phyloP scores from a whole-genome alignment of 345 rosid genomes.

The Syzygium grande region DNA sequence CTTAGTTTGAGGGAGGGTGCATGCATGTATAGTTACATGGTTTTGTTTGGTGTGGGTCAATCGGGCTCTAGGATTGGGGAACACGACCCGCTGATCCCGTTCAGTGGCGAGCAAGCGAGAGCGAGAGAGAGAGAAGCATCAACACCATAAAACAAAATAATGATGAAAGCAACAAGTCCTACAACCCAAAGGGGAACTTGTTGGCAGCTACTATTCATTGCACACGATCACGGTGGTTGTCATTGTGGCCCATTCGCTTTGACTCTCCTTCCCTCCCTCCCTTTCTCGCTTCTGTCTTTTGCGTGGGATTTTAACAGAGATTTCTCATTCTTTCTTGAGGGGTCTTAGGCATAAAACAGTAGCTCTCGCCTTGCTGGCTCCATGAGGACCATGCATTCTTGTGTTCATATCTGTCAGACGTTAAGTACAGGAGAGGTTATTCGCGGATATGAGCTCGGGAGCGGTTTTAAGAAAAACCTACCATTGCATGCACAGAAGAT shows the following conservation, averaged over 20 bases:
- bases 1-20: not conserved
- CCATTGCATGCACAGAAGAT: not conserved
- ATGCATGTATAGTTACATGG: not conserved
- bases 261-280: not conserved
- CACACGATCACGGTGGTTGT: conserved; percentile 1
- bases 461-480: not conserved
- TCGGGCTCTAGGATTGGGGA: not conserved
- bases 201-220: conserved; percentile 4
- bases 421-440: not conserved
- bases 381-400: not conserved
- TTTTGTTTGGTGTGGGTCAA: not conserved
- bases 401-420: not conserved
- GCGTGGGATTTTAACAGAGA: not conserved
- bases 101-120: not conserved
- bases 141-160: not conserved
- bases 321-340: not conserved
- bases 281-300: not conserved
- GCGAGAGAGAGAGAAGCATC: not conserved
- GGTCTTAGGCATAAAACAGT: not conserved
- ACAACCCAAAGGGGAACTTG: conserved; percentile 1
- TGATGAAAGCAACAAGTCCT: conserved; percentile 4
- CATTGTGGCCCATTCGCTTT: not conserved
- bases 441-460: not conserved
- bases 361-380: not conserved
- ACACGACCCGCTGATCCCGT: not conserved